Conservation (phyloP, 805 yeast genomes). For the Zygotorulaspora chibaensis region DNA sequence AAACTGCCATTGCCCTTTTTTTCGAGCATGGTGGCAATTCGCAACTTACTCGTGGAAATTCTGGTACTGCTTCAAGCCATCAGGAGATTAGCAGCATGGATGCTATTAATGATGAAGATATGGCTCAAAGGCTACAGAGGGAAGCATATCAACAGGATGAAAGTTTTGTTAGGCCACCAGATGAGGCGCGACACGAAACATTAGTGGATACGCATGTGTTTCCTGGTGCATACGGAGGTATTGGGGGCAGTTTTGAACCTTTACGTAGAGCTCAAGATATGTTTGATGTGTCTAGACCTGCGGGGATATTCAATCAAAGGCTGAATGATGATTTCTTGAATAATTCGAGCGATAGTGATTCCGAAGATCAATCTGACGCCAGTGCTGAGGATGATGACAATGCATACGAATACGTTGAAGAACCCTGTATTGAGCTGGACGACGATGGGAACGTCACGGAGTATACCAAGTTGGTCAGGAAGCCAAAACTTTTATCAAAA, state of each 20-base stretch:
- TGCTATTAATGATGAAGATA: constrained; percentile 43
- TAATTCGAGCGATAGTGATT: constrained; percentile 32
- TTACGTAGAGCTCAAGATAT: constrained; percentile 26
- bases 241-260: constrained; percentile 36
- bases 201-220: constrained; percentile 43
- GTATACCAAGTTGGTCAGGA: constrained; percentile 27
- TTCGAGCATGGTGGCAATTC: constrained; percentile 58
- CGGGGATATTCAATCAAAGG: constrained; percentile 38
- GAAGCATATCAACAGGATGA: constrained; percentile 49
- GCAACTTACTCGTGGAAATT: constrained; percentile 8
- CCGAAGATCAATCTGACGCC: constrained; percentile 38
- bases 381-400: constrained; percentile 39
- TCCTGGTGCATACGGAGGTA: constrained; percentile 38
- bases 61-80: constrained; percentile 5
- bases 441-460: constrained; percentile 38
- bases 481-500: constrained; percentile 24
- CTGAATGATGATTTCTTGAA: constrained; percentile 17
- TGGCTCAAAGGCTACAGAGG: constrained; percentile 59
- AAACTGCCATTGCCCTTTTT: constrained; percentile 77
- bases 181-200: constrained; percentile 65
- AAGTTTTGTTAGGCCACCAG: constrained; percentile 66
- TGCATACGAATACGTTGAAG: constrained; percentile 33
- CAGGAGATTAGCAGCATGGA: constrained; percentile 6
- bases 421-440: constrained; percentile 31
- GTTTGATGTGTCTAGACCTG: constrained; percentile 35